Evolutionary conservation across 2,329 filamentous ascomycete genomes (phyloP), one percentile per base, ranked within the genome.

Genomic region (Fusarium sublunatum): DNA sequence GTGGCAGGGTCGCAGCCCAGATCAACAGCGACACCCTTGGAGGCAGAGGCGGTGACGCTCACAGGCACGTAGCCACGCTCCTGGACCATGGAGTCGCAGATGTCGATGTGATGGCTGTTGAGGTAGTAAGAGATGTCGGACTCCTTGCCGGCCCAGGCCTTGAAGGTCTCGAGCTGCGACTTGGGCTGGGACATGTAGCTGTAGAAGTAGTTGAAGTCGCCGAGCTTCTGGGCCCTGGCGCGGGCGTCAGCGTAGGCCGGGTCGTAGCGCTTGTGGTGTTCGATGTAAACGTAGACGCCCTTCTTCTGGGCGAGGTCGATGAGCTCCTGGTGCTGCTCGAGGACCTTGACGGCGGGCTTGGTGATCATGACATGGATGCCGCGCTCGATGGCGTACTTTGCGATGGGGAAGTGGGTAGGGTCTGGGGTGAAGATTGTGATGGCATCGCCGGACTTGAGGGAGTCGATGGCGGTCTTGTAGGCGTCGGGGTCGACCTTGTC

Each of bases 121-220:
- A 97, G 86, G 78, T 97, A 97, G 82, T 97, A 97, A 9, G 90
- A 93, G 71, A 97, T 97, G 76, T 97, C 94, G 28, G 90, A 93
- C 69, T 97, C 93, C 71, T 89, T 88, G 64, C 93, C 93, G 0
- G 93, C 93, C 93, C 93, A 97, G 4, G 92, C 90, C 78, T 92
- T 93, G 87, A 97, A 97, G 1, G 93, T 97, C 82, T 96, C 91
- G 43, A 97, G 86, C 79, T 96, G 93, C 46, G 85, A 92, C 80
- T 96, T 96, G 59, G 90, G 91, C 82, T 97, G 93, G 45, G 88
- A 92, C 93, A 97, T 96, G 85, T 97, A 97, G 70, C 87, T 90
- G 84, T 97, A 97, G 76, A 96, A 97, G 83, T 97, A 97, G 83
- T 96, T 97, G 87, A 97, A 97, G 79, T 97, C 92, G 65, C 93